phyloP scores from a whole-genome alignment of 176 grass and related monocot genomes.

The Oryza australiensis region DNA sequence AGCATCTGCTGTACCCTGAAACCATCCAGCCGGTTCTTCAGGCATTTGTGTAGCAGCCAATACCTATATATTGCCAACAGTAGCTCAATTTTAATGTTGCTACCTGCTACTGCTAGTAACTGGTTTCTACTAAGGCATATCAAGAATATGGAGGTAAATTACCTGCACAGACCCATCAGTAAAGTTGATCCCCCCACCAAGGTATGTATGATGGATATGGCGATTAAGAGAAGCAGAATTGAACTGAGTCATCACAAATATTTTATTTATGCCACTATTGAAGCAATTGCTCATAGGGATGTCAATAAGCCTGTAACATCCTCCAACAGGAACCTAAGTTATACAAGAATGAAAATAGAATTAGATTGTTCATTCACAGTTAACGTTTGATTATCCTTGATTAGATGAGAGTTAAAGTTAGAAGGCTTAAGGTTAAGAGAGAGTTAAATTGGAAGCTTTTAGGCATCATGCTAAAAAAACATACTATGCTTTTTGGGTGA shows the following conservation, averaged over 20 bases:
- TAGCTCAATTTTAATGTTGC: neutral
- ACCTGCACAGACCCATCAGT: constrained; percentile 81
- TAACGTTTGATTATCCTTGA: too few relatives aligned
- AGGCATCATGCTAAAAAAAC: neutral
- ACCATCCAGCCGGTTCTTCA: constrained; percentile 69
- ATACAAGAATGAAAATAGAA: constrained; percentile 25
- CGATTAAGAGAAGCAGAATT: constrained; percentile 79
- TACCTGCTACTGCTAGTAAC: neutral
- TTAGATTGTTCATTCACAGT: neutral
- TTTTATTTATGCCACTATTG: constrained; percentile 81
- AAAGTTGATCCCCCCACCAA: constrained; percentile 57
- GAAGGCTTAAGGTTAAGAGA: neutral
- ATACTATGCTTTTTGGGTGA: neutral
- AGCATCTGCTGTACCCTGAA: constrained; percentile 76
- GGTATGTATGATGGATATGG: constrained; percentile 70
- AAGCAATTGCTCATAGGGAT: constrained; percentile 91
- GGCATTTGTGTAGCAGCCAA: constrained; percentile 74
- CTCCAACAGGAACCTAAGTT: constrained; percentile 75
- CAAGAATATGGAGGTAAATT: constrained; percentile 14
- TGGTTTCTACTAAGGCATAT: neutral
- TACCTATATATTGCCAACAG: constrained; percentile 46
- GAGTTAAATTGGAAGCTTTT: neutral
- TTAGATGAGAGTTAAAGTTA: neutral
- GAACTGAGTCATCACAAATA: constrained; percentile 85
- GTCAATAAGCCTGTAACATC: constrained; percentile 78